phyloP scores from a whole-genome alignment of 2,329 filamentous ascomycete species.

The Hypoxylon sp. region DNA sequence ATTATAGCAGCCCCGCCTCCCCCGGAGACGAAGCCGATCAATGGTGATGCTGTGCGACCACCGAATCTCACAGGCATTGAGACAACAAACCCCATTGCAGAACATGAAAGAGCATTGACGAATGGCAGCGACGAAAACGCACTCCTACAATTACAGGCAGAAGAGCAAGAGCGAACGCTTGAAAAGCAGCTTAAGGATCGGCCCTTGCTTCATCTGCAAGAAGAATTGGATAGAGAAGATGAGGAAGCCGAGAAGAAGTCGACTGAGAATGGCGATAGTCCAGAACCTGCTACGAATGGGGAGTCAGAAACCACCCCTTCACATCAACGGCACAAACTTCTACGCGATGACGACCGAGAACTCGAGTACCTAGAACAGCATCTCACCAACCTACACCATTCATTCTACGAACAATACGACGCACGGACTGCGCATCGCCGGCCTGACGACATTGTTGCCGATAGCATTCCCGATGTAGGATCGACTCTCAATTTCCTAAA shows the following conservation, averaged over 20 bases:
- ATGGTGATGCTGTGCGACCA: conserved; percentile 37
- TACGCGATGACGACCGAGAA: conserved; percentile 91
- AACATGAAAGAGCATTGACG: conserved; percentile 41
- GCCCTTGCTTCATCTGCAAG: conserved; percentile 91
- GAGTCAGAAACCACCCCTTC: conserved; percentile 53
- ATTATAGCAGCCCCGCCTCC: conserved; percentile 57
- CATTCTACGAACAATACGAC: conserved; percentile 89
- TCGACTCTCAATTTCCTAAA: conserved; percentile 88
- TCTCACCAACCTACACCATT: conserved; percentile 79
- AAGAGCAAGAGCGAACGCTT: conserved; percentile 88
- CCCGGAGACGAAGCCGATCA: conserved; percentile 44
- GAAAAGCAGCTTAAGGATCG: conserved; percentile 91
- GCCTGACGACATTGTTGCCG: conserved; percentile 60
- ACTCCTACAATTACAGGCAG: conserved; percentile 80
- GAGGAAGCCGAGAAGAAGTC: conserved; percentile 69
- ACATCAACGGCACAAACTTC: conserved; percentile 77
- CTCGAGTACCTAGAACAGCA: conserved; percentile 82
- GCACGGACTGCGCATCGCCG: conserved; percentile 64
- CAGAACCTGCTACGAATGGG: conserved; percentile 49
- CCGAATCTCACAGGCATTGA: conserved; percentile 26
- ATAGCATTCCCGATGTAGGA: conserved; percentile 85
- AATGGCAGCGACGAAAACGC: conserved; percentile 51
- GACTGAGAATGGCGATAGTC: conserved; percentile 61
- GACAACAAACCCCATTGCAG: conserved; percentile 30
- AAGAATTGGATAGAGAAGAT: conserved; percentile 88